Evolutionary conservation across 495 filamentous ascomycete species (phyloP), one percentile per base, ranked within the genome.

Genomic region (Neurospora cerealis): DNA sequence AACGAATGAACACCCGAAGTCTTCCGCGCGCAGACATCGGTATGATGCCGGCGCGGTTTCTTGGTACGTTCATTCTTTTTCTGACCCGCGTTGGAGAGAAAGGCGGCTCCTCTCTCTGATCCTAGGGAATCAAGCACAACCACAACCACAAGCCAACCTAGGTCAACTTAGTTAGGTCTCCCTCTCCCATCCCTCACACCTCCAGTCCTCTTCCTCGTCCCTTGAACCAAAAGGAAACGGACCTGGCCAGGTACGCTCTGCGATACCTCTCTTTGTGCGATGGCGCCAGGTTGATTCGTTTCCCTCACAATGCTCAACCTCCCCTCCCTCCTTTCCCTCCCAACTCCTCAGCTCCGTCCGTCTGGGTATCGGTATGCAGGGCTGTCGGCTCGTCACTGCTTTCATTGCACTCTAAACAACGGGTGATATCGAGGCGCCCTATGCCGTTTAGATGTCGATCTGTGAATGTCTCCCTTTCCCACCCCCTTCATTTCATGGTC

Each of bases 331-430:
- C 54, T 19, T 66, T 66, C 54, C 54, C 54, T 66, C 54, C 15
- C 28, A 37, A 72, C 71, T 72, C 46, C 32, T 37, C 69, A 73
- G 21, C 44, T 83, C 28, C 54, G 54, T 66, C 54, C 54, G 28
- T 66, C 32, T 66, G 54, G 54, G 54, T 66, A 66, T 66, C 54
- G 54, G 54, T 66, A 66, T 66, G 54, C 54, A 66, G 54, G 42
- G 24, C 28, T 32, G 28, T 34, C 54, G 54, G 28, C 54, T 66
- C 54, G 54, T 66, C 54, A 66, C 54, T 79, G 80, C 81, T 84
- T 85, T 77, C 80, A 81, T 81, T 83, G 83, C 82, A 82, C 82
- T 84, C 76, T 74, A 75, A 75, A 76, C 75, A 70, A 69, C 39
- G 72, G 60, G 38, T 71, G 17, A 46, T 69, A 46, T 69, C 40